Conservation (phyloP, 371 early-diverging fungal species). For the Pancytospora philotis region DNA sequence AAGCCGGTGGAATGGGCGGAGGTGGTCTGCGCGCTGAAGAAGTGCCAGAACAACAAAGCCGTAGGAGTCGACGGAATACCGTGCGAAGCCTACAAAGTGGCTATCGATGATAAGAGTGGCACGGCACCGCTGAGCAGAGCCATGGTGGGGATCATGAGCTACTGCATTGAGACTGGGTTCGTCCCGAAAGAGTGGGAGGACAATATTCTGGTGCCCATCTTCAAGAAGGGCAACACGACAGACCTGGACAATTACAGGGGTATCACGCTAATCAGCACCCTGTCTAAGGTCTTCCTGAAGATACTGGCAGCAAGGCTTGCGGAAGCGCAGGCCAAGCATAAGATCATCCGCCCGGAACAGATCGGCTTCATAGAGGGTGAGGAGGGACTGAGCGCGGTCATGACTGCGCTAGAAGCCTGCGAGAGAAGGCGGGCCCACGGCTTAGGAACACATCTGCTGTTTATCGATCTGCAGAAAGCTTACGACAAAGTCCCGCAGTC, state of each 20-base stretch:
- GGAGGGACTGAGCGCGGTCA: conserved; percentile 20
- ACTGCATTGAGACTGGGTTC: no score
- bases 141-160: no score
- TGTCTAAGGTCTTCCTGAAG: conserved; percentile 16
- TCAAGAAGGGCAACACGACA: conserved; percentile 30
- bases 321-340: background rate
- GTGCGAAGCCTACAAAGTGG: no score
- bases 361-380: conserved; percentile 18
- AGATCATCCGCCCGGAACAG: conserved; percentile 10
- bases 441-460: conserved; percentile 7
- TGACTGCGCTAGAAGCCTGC: conserved; percentile 17
- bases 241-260: conserved; percentile 36
- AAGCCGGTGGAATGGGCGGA: no score
- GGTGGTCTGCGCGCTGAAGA: no score
- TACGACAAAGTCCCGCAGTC: conserved; percentile 31
- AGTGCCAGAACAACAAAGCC: no score
- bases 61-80: no score
- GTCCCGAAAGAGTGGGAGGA: conserved; percentile 12
- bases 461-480: conserved; percentile 31
- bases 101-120: no score
- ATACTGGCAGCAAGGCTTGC: conserved; percentile 11
- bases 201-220: conserved; percentile 16
- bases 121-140: no score
- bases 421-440: conserved; percentile 6
- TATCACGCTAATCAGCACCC: conserved; percentile 23